A percentile compares a stretch with the other conserved stretches of the same genome.
Conservation (phyloP, 2,329 filamentous ascomycete genomes). For the Aspergillus chevalieri region DNA sequence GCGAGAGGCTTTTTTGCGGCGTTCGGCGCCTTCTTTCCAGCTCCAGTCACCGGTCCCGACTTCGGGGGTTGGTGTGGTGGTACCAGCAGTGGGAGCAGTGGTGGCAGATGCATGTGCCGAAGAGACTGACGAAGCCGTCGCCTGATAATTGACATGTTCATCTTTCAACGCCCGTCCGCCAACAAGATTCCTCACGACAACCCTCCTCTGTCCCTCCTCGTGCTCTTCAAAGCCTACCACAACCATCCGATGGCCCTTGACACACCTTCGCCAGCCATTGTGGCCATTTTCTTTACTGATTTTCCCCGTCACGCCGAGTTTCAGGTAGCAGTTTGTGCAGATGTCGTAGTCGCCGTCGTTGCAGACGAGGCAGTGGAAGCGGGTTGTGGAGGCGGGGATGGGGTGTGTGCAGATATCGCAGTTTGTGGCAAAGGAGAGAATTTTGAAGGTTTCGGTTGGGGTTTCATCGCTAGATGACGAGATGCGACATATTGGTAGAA, state of each 20-base stretch:
- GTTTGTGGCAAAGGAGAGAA: conserved; percentile 64
- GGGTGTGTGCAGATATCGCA: conserved; percentile 72
- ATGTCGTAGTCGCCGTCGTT: conserved; percentile 81
- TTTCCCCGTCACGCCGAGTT: conserved; percentile 56
- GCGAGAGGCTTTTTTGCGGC: conserved; percentile 34
- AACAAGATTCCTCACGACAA: conserved; percentile 66
- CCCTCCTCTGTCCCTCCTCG: conserved; percentile 60
- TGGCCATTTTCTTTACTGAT: conserved; percentile 71
- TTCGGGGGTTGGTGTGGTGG: conserved; percentile 17
- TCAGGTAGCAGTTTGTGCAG: conserved; percentile 70
- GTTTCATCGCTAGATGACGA: conserved; percentile 28
- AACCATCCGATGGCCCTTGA: conserved; percentile 75
- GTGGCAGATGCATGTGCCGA: conserved; percentile 6
- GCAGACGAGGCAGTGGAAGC: conserved; percentile 77
- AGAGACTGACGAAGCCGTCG: conserved; percentile 11
- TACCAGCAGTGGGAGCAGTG: background rate
- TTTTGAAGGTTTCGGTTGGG: conserved; percentile 50
- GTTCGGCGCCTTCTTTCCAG: conserved; percentile 37
- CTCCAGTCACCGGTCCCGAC: conserved; percentile 32
- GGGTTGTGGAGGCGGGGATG: conserved; percentile 62
- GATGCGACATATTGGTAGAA: conserved; percentile 66
- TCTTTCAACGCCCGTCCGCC: conserved; percentile 67
- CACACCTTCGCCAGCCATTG: conserved; percentile 76
- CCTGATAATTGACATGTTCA: conserved; percentile 39
- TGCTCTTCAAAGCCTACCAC: conserved; percentile 68